Evolutionary conservation across 176 grass and related monocot genomes (phyloP), one percentile per base, ranked within the genome.

Genomic region (Pontederia crassipes): DNA sequence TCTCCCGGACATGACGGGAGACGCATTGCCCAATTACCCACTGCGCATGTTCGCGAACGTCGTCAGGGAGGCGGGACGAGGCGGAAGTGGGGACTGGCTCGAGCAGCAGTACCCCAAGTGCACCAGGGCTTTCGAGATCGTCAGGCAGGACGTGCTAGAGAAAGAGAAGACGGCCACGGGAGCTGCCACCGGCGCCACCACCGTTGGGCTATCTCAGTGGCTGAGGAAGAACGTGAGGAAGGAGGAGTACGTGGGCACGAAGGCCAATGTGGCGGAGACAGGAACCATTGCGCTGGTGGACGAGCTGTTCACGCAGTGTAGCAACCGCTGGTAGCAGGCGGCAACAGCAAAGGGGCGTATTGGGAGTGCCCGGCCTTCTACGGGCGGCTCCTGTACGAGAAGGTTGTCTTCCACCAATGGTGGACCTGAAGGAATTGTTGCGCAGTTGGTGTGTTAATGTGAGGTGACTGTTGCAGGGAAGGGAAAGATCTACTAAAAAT

Each of bases 341-440:
- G 32, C 32, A 40, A 40, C 9, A 61, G 46, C 32, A 57, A 52
- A 40, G 57, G 11, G 13, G 29, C 17, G 14, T 70, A 57, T 32
- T 71, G 79, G 79, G 79, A 81, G 57, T 75, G 72, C n/a, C 32
- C 52, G 58, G 71, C 52, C 58, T 59, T 81, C 62, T 71, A 71
- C 60, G 72, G 72, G 12, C 68, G 62, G 72, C 48, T 75, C 58
- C 52, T 49, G 58, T 66, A 65, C 29, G 72, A 81, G 68, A 72
- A 24, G 0, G 54, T 71, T 26, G 57, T 68, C 11, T 65, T 71
- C 48, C 79, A 76, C 59, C 79, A 76, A 49, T 81, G 73, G 79
- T 72, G 67, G 72, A 60, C 17, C 66, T 76, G 65, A 76, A 11
- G 9, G 28, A 49, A 68, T 45, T 16, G 28, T n/a, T 24, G 28